These are phyloP conservation scores for Stropharia rugosoannulata DNA, from an alignment of 768 basidiomycete species.

Conservation along the genomic window DNA sequence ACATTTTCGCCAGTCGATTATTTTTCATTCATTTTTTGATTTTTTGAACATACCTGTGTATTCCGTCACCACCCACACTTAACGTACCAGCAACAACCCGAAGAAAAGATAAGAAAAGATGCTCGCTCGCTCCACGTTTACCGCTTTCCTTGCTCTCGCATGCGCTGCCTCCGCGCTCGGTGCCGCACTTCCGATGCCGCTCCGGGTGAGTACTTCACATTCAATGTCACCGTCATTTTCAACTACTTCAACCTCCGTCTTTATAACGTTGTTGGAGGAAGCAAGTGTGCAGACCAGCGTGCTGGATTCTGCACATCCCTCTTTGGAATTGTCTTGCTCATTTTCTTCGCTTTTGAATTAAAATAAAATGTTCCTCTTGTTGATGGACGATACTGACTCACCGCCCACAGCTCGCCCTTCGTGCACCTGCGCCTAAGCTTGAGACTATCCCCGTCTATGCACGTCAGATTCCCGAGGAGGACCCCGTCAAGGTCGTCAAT, in stretches of 20 bases:
- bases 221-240: background rate
- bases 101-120: slow-evolving; percentile 29
- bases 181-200: slow-evolving; percentile 42
- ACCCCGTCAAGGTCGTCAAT: slow-evolving; percentile 13
- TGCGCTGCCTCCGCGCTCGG: slow-evolving; percentile 44
- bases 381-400: slow-evolving; percentile 17
- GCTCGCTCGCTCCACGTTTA: slow-evolving; percentile 40
- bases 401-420: slow-evolving; percentile 16
- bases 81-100: slow-evolving; percentile 1
- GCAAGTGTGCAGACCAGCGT: too few relatives aligned
- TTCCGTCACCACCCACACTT: slow-evolving; percentile 6
- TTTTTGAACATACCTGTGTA: slow-evolving; percentile 4
- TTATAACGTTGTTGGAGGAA: background rate
- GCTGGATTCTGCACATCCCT: too few relatives aligned
- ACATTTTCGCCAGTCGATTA: slow-evolving; percentile 2
- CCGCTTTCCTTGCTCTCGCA: slow-evolving; percentile 38
- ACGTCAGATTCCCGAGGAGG: slow-evolving; percentile 13
- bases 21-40: slow-evolving; percentile 12
- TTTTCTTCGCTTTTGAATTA: background rate
- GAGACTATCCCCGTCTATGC: slow-evolving; percentile 21
- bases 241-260: background rate
- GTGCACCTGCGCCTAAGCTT: slow-evolving; percentile 10
- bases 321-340: too few relatives aligned
- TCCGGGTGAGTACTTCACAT: slow-evolving; percentile 31
- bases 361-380: background rate